A percentile compares a stretch with the other conserved stretches of the same genome.
phyloP scores from a whole-genome alignment of 257 asterid species.

The Salvia rosmarinus region DNA sequence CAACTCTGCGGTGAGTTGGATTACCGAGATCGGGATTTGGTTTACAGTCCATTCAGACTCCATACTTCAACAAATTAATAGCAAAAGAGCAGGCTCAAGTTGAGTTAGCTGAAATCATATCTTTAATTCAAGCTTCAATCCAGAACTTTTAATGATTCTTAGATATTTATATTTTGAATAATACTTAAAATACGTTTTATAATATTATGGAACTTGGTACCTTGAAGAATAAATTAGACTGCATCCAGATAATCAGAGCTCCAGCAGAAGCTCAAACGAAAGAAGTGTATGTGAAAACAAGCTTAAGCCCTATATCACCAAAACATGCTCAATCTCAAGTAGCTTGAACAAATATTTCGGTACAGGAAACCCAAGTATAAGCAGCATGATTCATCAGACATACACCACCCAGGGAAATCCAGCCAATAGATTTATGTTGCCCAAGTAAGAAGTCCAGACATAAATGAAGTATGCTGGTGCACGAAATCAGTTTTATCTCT shows the following conservation, averaged over 20 bases:
- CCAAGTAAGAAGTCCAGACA: not conserved
- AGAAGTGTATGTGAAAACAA: not conserved
- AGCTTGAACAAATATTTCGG: not conserved
- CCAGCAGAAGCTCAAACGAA: not conserved
- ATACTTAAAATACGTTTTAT: not conserved
- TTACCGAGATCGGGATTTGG: too few relatives aligned
- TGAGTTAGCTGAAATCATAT: not conserved
- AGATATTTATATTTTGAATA: not conserved
- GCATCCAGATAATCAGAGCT: not conserved
- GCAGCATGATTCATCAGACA: not conserved
- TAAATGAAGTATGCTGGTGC: not conserved
- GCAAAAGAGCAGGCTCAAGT: not conserved
- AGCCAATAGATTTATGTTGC: not conserved
- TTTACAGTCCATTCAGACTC: too few relatives aligned
- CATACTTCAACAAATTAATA: too few relatives aligned
- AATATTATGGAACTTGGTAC: not conserved
- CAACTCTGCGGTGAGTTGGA: too few relatives aligned
- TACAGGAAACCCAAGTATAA: not conserved
- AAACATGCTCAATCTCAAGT: conserved; percentile 11
- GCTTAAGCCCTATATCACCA: not conserved
- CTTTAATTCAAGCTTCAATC: too few relatives aligned
- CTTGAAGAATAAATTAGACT: not conserved
- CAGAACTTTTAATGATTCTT: not conserved
- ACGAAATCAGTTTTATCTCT: not conserved
- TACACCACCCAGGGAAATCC: not conserved